A percentile compares a stretch with the other conserved stretches of the same genome.
phyloP scores from a whole-genome alignment of 345 rosid genomes.

The thale cress (Arabidopsis thaliana) region TAIR10.1 NC_003074.8:3038501-3039000 shows the following conservation, averaged over 20 bases:
- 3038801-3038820: not conserved
- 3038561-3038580: constrained; percentile 22
- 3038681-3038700: too few relatives aligned
- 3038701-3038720: too few relatives aligned
- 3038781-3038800: not conserved
- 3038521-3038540: constrained; percentile 17
- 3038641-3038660: not conserved
- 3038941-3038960: not conserved
- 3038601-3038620: constrained; percentile 4
- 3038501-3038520: not conserved
- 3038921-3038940: too few relatives aligned
- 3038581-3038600: constrained; percentile 10
- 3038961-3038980: not conserved
- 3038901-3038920: not conserved
- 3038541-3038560: constrained; percentile 26
- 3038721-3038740: too few relatives aligned
- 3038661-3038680: not conserved
- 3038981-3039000: not conserved
- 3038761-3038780: too few relatives aligned
- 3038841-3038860: not conserved
- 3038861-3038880: not conserved
- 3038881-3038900: not conserved
- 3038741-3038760: not conserved
- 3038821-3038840: not conserved
- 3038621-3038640: too few relatives aligned